phyloP scores from a whole-genome alignment of 306 rosid genomes.

The Fragaria nilgerrensis region DNA sequence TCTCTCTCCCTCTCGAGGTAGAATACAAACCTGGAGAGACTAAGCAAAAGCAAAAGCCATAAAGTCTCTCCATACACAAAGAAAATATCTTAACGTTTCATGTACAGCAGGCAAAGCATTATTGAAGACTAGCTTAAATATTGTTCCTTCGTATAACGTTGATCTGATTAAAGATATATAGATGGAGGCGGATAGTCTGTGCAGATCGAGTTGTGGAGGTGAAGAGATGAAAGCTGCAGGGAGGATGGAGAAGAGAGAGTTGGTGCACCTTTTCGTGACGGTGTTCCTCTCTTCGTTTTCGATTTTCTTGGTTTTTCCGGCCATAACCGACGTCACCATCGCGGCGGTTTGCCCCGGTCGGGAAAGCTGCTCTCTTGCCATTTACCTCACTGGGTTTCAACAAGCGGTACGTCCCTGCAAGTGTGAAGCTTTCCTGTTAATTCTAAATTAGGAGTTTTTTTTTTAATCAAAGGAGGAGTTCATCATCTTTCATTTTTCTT shows the following conservation, averaged over 20 bases:
- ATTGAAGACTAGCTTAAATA: background rate
- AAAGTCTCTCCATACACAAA: background rate
- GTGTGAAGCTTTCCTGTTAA: background rate
- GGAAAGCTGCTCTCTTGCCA: conserved; percentile 79
- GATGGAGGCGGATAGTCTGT: background rate
- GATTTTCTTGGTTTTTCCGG: conserved; percentile 33
- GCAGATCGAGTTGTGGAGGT: background rate
- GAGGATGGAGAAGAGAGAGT: conserved; percentile 38
- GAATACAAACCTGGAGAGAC: background rate
- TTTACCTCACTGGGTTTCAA: conserved; percentile 74
- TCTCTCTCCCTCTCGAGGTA: background rate
- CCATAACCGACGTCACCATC: conserved; percentile 68
- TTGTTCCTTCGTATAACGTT: background rate
- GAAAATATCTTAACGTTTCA: background rate
- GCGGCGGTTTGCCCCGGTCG: conserved; percentile 68
- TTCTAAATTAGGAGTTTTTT: background rate
- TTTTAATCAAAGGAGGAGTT: background rate
- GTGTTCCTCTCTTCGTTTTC: conserved; percentile 43
- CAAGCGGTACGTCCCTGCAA: conserved; percentile 50
- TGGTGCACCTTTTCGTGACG: conserved; percentile 62
- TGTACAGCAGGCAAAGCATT: background rate
- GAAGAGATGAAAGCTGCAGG: background rate
- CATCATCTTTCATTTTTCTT: background rate
- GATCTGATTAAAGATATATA: background rate
- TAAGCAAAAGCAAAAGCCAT: background rate